Percentiles rank a stretch among this genome's conserved stretches.
Evolutionary conservation across 2,329 filamentous ascomycete genomes (phyloP).

Genomic region (Claviceps sp.): DNA sequence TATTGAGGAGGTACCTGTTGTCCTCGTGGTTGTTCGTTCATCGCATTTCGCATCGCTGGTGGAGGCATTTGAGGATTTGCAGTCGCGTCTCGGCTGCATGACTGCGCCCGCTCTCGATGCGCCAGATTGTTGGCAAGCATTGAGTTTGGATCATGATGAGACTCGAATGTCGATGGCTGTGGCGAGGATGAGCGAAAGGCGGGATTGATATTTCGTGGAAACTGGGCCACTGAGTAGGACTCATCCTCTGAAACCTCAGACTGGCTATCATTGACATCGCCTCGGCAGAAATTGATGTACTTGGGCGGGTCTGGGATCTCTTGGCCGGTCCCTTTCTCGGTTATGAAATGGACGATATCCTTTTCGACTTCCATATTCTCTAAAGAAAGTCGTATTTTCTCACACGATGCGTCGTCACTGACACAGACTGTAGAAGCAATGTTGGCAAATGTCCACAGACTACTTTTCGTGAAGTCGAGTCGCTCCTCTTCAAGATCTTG

Average conservation of each 20-base stretch:
- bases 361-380: conserved; percentile 96
- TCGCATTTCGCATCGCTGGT: conserved; percentile 8
- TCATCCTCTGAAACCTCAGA: conserved; percentile 81
- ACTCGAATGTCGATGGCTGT: conserved; percentile 83
- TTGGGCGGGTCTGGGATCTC: conserved; percentile 95
- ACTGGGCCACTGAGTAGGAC: conserved; percentile 87
- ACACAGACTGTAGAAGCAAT: conserved; percentile 95
- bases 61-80: conserved; percentile 34
- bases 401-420: conserved; percentile 90
- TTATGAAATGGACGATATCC: conserved; percentile 83
- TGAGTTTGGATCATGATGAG: conserved; percentile 76
- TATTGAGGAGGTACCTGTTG: conserved; percentile 16
- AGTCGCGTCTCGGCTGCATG: conserved; percentile 35
- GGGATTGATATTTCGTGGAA: conserved; percentile 88
- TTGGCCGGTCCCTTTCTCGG: conserved; percentile 77
- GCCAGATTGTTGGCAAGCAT: conserved; percentile 56
- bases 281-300: conserved; percentile 97
- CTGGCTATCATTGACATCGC: conserved; percentile 65
- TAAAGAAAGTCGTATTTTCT: conserved; percentile 84
- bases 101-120: conserved; percentile 35
- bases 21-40: conserved; percentile 10
- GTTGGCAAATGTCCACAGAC: conserved; percentile 95
- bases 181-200: conserved; percentile 93
- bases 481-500: conserved; percentile 97
- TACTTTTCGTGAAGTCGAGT: conserved; percentile 94